A percentile compares a stretch with the other conserved stretches of the same genome.
Conservation (phyloP, 805 yeast genomes). For the Wickerhamia fluorescens region DNA sequence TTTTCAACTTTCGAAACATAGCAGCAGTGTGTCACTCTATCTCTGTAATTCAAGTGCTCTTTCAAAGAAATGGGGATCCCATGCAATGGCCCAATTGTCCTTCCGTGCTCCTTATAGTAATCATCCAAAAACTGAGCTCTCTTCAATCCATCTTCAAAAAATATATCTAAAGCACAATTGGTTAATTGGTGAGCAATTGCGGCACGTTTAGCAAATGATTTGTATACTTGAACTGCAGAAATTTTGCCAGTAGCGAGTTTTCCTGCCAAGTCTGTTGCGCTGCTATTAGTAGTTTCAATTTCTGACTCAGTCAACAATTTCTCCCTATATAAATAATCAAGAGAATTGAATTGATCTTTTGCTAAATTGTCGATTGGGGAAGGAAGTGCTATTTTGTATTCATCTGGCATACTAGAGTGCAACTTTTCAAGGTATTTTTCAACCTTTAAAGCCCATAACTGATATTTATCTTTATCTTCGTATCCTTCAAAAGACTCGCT, state of each 20-base stretch:
- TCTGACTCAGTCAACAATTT: constrained; percentile 32
- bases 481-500: constrained; percentile 24
- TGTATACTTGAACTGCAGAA: constrained; percentile 40
- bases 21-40: constrained; percentile 46
- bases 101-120: constrained; percentile 11
- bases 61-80: constrained; percentile 29
- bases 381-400: constrained; percentile 27
- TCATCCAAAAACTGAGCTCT: constrained; percentile 19
- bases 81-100: constrained; percentile 20
- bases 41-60: constrained; percentile 41
- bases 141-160: constrained; percentile 21
- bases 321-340: constrained; percentile 26
- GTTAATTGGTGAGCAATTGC: constrained; percentile 50
- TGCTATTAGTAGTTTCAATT: constrained; percentile 34
- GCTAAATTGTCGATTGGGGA: constrained; percentile 26
- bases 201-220: constrained; percentile 54
- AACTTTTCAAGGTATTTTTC: constrained; percentile 32
- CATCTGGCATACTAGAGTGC: constrained; percentile 24
- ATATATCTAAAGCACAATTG: constrained; percentile 32
- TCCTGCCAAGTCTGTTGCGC: constrained; percentile 35
- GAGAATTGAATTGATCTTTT: constrained; percentile 28
- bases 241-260: constrained; percentile 42
- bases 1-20: constrained; percentile 31
- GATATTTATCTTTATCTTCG: constrained; percentile 38
- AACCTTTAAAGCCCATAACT: constrained; percentile 41